These are phyloP conservation scores for Pseudogymnoascus sp. DNA, from an alignment of 2,329 filamentous ascomycete species.

Conservation along the genomic window DNA sequence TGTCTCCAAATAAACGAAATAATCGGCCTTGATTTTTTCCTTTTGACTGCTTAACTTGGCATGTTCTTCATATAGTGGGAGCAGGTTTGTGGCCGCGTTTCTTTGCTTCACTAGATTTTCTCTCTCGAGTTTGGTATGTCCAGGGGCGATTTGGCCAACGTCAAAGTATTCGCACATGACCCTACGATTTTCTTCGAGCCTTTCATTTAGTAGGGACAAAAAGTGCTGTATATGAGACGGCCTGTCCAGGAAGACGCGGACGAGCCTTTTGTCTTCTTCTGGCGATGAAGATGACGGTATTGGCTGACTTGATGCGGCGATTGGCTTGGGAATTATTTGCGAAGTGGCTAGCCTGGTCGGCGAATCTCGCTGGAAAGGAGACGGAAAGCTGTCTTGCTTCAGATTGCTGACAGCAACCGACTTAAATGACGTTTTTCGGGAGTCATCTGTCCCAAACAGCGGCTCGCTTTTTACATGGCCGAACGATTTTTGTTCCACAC, in stretches of 20 bases:
- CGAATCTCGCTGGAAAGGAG: slow-evolving; percentile 22
- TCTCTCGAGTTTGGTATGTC: slow-evolving; percentile 6
- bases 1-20: slow-evolving; percentile 1
- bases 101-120: not conserved
- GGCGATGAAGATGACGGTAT: slow-evolving; percentile 18
- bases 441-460: not conserved
- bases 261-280: slow-evolving; percentile 24
- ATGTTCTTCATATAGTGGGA: slow-evolving; percentile 3
- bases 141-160: slow-evolving; percentile 13
- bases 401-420: not conserved
- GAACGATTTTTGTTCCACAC: not conserved
- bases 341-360: slow-evolving; percentile 16
- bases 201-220: slow-evolving; percentile 16
- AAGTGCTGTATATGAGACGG: slow-evolving; percentile 19
- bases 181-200: slow-evolving; percentile 19
- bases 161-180: slow-evolving; percentile 20
- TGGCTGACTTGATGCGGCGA: slow-evolving; percentile 17
- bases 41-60: not conserved
- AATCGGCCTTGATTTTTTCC: slow-evolving; percentile 6
- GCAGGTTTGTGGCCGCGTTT: not conserved
- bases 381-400: slow-evolving; percentile 20
- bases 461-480: not conserved
- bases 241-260: slow-evolving; percentile 20
- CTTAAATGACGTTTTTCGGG: not conserved
- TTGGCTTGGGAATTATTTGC: slow-evolving; percentile 11